Percentiles rank a stretch among this genome's conserved stretches.
Evolutionary conservation across 371 early-diverging fungal species (phyloP).

Genomic region (Apophysomyces variabilis): DNA sequence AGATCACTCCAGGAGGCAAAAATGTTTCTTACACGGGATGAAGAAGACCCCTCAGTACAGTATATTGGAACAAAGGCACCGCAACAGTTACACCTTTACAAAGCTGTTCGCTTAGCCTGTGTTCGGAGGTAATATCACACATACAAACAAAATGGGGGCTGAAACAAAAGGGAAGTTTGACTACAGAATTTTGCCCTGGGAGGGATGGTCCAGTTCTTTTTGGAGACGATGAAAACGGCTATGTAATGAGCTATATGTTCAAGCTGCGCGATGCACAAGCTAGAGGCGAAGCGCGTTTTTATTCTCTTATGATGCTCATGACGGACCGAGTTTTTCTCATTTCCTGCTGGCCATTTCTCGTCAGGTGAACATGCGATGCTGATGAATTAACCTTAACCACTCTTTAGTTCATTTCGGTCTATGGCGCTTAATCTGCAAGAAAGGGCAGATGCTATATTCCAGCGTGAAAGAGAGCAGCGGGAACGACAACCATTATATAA

Average conservation of each 20-base stretch:
- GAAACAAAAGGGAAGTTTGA: slow-evolving; percentile 48
- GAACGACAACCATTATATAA: slow-evolving; percentile 42
- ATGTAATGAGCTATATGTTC: slow-evolving; percentile 77
- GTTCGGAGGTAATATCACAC: slow-evolving; percentile 54
- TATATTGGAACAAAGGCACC: slow-evolving; percentile 60
- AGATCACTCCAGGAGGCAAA: slow-evolving; percentile 35
- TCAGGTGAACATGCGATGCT: slow-evolving; percentile 45
- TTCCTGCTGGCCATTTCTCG: slow-evolving; percentile 72
- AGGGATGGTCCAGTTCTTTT: slow-evolving; percentile 75
- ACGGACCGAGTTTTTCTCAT: slow-evolving; percentile 72
- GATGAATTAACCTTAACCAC: neutral
- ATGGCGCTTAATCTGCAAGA: slow-evolving; percentile 64
- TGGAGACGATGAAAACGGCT: slow-evolving; percentile 76
- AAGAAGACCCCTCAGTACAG: slow-evolving; percentile 46
- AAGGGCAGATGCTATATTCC: slow-evolving; percentile 57
- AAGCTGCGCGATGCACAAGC: slow-evolving; percentile 73
- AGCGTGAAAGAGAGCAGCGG: slow-evolving; percentile 42
- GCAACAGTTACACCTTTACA: slow-evolving; percentile 53
- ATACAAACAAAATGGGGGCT: slow-evolving; percentile 1
- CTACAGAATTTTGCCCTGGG: slow-evolving; percentile 72
- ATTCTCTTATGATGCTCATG: slow-evolving; percentile 72
- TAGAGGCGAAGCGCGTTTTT: slow-evolving; percentile 68
- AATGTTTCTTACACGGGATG: slow-evolving; percentile 48
- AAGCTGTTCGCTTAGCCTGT: slow-evolving; percentile 61
- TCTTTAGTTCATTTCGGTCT: slow-evolving; percentile 55